Evolutionary conservation across 1,139 yeast genomes (phyloP), one percentile per base, ranked within the genome.

Genomic region (Debaryomyces subglobosus): DNA sequence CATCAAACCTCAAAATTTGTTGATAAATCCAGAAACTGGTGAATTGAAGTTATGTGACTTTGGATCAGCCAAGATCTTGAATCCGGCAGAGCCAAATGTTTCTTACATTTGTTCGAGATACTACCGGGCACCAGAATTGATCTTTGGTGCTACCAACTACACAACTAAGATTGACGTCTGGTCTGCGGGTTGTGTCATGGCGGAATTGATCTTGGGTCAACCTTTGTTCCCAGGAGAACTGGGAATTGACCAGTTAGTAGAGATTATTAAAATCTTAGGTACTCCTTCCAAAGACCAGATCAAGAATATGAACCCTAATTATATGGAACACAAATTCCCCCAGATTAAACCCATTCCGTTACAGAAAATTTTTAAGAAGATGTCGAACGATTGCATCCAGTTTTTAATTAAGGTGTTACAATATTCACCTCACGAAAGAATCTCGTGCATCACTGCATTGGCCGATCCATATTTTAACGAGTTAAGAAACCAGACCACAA

Each of bases 141-240:
- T 89, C 51, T 90, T 89, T 69, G 96, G 96, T 20, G 95, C 96
- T 10, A 86, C 94, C 7, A 88, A 89, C 67, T 89, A 89, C 69
- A 90, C 99, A n/a, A 91, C 97, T 38, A 92, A 92, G 69, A 94
- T 94, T 58, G 99, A 94, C 67, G 85, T 94, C 48, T 94, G 99
- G 99, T 89, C 97, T 16, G 92, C 96, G 10, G 97, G 97, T 18
- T 94, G 99, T 72, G 99, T 94, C 34, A 91, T 94, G 90, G 98
- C 98, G 4, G 99, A 94, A 70, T 75, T 94, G 61, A 83, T 92
- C 58, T 79, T 94, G 49, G 98, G 99, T 8, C 97, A 91, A 66
- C 99, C 99, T 5, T 76, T 94, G 55, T 94, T 94, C 72, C 99
- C 99, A 8, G 99, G 99, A 45, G 98, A 94, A 67, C 86, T 94